Base-by-base conservation (phyloP, 257 asterid genomes). In the Rhazya stricta region DNA sequence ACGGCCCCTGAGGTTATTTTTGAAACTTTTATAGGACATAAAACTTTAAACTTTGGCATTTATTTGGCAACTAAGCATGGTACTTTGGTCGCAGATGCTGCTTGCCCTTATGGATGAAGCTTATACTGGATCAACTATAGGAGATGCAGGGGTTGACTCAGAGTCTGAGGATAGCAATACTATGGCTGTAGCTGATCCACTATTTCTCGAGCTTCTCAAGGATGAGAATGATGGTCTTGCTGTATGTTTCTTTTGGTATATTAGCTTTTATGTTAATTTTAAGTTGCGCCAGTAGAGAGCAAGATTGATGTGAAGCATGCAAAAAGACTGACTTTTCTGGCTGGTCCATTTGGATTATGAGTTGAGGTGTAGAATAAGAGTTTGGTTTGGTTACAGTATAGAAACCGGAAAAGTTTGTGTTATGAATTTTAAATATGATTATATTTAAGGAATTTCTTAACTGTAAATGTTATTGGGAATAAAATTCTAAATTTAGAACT, bases 21-120 rank as follows among this genome's bases (percentile, higher is more conserved):
- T 76, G 73, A 75, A 76, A 79, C 80, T 71, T 79, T 37, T n/a
- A 41, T 27, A 75, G 57, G 41, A 54, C 54, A 66, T 63, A 48
- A 42, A 69, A 37, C 9, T 42, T n/a, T 70, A 76, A 41, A 56
- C 1, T 75, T 66, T n/a, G 68, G 68, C 65, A 30, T 63, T 77
- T 19, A 63, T 63, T n/a, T 13, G 67, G 78, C 66, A 70, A 69
- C 76, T 72, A 77, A 76, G 69, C 50, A 73, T 46, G 53, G 74
- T 69, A 72, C 70, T 77, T 76, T 84, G 76, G 74, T 77, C 69
- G 63, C 81, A 91, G 97, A 94, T 91, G 97, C 88, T 94, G 82
- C 91, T 94, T 32, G 96, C 93, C n/a, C 91, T 94, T 74, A 94
- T 94, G 98, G 98, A 94, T 84, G 97, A 91, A 85, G 98, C 98